A percentile compares a stretch with the other conserved stretches of the same genome.
Conservation (phyloP, 2,329 filamentous ascomycete species). For the Aaosphaeria arxii region DNA sequence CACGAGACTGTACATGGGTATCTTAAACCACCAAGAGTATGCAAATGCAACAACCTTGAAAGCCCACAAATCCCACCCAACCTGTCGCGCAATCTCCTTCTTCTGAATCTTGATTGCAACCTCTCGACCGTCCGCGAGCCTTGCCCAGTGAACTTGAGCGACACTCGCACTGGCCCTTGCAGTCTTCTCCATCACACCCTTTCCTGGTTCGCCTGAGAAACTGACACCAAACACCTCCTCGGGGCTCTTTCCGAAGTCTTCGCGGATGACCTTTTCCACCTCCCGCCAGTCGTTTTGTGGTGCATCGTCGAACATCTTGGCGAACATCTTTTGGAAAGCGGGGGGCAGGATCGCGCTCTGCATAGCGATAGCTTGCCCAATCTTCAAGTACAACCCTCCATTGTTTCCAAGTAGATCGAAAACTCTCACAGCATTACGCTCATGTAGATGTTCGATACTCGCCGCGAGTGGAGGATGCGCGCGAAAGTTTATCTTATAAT, state of each 20-base stretch:
- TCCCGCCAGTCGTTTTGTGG: conserved; percentile 88
- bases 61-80: conserved; percentile 92
- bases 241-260: conserved; percentile 79
- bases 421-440: conserved; percentile 77
- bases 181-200: conserved; percentile 67
- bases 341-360: conserved; percentile 90
- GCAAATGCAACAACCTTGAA: conserved; percentile 84
- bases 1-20: conserved; percentile 88
- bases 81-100: conserved; percentile 84
- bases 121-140: conserved; percentile 79
- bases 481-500: conserved; percentile 97
- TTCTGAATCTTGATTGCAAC: conserved; percentile 98
- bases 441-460: conserved; percentile 74
- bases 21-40: conserved; percentile 84
- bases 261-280: conserved; percentile 77
- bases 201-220: conserved; percentile 64
- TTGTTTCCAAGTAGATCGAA: conserved; percentile 80
- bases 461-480: conserved; percentile 71
- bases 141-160: conserved; percentile 95
- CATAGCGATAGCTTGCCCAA: conserved; percentile 98
- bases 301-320: conserved; percentile 95
- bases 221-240: conserved; percentile 93
- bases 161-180: conserved; percentile 83
- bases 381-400: conserved; percentile 94
- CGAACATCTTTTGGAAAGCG: conserved; percentile 95